Base-by-base conservation (phyloP, 1,284 basidiomycete genomes). In the Thecaphora thlaspeos region DNA sequence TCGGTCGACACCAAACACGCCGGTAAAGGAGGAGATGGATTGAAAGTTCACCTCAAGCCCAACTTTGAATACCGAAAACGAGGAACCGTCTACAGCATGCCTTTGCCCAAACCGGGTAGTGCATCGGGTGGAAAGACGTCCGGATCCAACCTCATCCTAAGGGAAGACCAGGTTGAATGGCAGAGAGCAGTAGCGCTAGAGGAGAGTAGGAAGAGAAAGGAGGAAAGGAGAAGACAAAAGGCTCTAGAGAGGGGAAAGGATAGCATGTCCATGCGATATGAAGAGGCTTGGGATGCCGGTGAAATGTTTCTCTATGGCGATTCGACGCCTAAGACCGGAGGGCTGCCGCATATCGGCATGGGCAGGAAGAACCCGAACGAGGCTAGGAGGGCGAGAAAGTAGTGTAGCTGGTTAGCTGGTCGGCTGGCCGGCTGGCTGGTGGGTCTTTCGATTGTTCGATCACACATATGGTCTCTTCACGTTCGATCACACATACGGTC, bases 71-170 rank as follows among this genome's bases (percentile, higher is more conserved):
- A 94, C 82, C 87, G 86, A 61, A 84, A 88, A 26, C 87, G 95
- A 19, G 95, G 95, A 17, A 94, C 91, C 11, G 88, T 88, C 72
- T 98, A 90, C 80, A 87, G 91, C 19, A 92, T 99, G 61, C 94
- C 95, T 4, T 83, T 87, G 40, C 91, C 95, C 21, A 94, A 92
- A 77, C 82, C 88, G 37, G 93, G 94, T 32, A 62, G 63, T 14
- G 61, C 73, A 2, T 66, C 63, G 10, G 67, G 69, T 28, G 68
- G 64, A 36, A 58, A 60, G 48, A 55, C 70, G 9, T 61, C 61
- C 38, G 70, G 70, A 0, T 61, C 55, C 2, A 69, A 67, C n/a
- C 36, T 58, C 12, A 71, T 77, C 41, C 48, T 77, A 38, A 59
- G 75, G 3, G 75, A 76, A 32, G 75, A 77, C 51, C 75, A 77